These are phyloP conservation scores for Thermomucor indicae-seudaticae DNA, from an alignment of 371 early-diverging fungal genomes.

Conservation along the genomic window DNA sequence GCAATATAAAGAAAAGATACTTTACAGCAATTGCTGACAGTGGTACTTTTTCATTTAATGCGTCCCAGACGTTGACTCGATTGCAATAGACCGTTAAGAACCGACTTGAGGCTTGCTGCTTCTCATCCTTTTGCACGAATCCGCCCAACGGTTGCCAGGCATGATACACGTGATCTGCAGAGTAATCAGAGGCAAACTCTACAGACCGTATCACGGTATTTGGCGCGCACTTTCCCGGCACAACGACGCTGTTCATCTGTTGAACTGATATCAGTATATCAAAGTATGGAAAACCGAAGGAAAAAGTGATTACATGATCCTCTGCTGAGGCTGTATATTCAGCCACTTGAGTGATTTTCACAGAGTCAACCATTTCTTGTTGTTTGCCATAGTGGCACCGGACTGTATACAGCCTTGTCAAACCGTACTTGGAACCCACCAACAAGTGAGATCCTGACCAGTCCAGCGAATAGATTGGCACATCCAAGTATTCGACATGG, in stretches of 20 bases:
- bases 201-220: slow-evolving; percentile 24
- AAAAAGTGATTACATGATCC: slow-evolving; percentile 3
- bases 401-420: slow-evolving; percentile 12
- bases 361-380: background rate
- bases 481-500: slow-evolving; percentile 15
- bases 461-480: slow-evolving; percentile 30
- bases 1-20: background rate
- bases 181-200: slow-evolving; percentile 18
- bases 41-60: slow-evolving; percentile 13
- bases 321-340: slow-evolving; percentile 14
- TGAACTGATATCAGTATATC: slow-evolving; percentile 1
- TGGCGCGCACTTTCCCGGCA: slow-evolving; percentile 4
- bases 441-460: slow-evolving; percentile 25
- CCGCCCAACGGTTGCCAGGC: slow-evolving; percentile 7
- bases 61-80: slow-evolving; percentile 26
- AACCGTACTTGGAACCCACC: slow-evolving; percentile 19
- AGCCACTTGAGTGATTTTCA: slow-evolving; percentile 8
- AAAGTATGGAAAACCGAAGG: background rate
- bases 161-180: slow-evolving; percentile 4
- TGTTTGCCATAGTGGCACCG: slow-evolving; percentile 2
- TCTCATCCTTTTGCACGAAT: background rate
- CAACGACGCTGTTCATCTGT: background rate
- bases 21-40: background rate
- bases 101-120: background rate
- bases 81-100: slow-evolving; percentile 15